phyloP scores from a whole-genome alignment of 345 rosid species.

The Melaleuca quinquenervia region DNA sequence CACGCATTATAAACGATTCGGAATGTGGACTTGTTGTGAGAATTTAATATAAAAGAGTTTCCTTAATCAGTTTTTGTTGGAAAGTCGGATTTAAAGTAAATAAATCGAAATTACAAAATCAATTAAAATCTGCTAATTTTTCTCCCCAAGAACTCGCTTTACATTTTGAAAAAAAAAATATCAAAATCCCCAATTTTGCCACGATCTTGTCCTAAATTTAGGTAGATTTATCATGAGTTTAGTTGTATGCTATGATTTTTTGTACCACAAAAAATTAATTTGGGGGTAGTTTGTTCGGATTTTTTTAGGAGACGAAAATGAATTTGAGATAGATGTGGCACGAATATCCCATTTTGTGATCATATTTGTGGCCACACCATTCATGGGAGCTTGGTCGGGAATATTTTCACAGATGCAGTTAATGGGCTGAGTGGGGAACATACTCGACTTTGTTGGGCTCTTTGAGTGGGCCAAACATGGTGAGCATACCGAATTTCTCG shows the following conservation, averaged over 20 bases:
- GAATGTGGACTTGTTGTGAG: fast-evolving
- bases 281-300: not conserved
- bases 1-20: not conserved
- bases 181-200: not conserved
- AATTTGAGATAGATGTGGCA: not conserved
- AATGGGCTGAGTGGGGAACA: not conserved
- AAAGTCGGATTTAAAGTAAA: not conserved
- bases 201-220: not conserved
- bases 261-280: not conserved
- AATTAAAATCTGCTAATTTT: not conserved
- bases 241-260: not conserved
- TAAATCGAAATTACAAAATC: not conserved
- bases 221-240: not conserved
- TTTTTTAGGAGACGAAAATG: not conserved
- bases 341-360: not conserved
- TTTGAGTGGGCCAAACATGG: not conserved
- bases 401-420: not conserved
- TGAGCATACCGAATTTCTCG: not conserved
- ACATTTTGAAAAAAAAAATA: not conserved
- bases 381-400: not conserved
- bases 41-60: not conserved
- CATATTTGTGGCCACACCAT: not conserved
- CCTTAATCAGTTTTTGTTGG: not conserved
- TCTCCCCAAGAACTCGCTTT: not conserved
- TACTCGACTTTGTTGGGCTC: not conserved